These are phyloP conservation scores for Mrakia gelida DNA, from an alignment of 768 basidiomycete genomes.

Conservation along the genomic window DNA sequence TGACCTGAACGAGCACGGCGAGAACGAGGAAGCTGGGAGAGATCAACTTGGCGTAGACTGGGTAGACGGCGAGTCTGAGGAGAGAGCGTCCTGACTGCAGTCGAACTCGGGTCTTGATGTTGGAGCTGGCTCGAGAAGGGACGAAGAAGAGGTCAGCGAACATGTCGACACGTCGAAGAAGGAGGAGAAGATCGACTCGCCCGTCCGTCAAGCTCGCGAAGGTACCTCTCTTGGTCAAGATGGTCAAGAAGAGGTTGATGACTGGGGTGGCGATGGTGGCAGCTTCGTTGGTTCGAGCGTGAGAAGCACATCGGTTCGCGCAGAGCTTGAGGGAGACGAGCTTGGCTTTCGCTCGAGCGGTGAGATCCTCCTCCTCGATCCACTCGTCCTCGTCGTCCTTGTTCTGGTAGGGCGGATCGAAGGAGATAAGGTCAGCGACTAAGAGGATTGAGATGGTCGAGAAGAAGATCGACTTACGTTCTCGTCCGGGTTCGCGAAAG, in stretches of 20 bases:
- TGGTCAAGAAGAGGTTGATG: constrained; percentile 64
- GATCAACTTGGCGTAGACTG: constrained; percentile 56
- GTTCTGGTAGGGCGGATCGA: constrained; percentile 18
- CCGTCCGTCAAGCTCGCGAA: constrained; percentile 22
- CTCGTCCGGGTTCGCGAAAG: constrained; percentile 34
- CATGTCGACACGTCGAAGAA: not conserved
- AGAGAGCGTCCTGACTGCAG: constrained; percentile 76
- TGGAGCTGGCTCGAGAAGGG: not conserved
- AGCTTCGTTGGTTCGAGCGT: constrained; percentile 57
- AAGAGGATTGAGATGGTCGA: not conserved
- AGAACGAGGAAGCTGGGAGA: constrained; percentile 61
- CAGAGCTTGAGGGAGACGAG: constrained; percentile 73
- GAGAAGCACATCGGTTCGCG: constrained; percentile 71
- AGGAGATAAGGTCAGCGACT: not conserved
- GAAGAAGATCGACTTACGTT: not conserved
- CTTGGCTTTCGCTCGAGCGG: constrained; percentile 61
- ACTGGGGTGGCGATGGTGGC: constrained; percentile 68
- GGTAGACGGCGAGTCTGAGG: constrained; percentile 61
- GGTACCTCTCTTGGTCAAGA: constrained; percentile 49
- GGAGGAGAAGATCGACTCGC: not conserved
- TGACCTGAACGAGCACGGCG: constrained; percentile 71
- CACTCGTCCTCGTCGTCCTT: constrained; percentile 55
- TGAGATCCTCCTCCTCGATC: constrained; percentile 63
- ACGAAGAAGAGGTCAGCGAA: not conserved
- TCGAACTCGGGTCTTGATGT: constrained; percentile 66